Percentiles rank a stretch among this genome's conserved stretches.
phyloP scores from a whole-genome alignment of 306 rosid species.

The Gastrolobium bilobum region DNA sequence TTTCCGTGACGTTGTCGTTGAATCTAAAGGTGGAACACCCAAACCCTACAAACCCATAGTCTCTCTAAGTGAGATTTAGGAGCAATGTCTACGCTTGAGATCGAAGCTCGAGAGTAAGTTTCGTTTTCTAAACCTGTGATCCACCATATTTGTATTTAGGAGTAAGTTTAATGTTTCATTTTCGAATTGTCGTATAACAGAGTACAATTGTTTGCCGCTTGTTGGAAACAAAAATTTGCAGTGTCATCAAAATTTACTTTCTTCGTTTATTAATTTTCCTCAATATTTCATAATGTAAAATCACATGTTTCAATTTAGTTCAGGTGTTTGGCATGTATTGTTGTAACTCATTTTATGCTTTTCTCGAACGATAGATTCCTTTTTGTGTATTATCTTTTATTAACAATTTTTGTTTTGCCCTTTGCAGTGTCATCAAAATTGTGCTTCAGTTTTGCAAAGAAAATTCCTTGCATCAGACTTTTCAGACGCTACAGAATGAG shows the following conservation, averaged over 20 bases:
- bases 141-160: neutral
- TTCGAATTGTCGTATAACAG: neutral
- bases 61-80: neutral
- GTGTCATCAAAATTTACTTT: neutral
- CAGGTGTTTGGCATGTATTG: neutral
- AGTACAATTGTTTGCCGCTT: neutral
- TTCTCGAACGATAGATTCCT: neutral
- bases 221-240: neutral
- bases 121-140: neutral
- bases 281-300: neutral
- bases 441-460: constrained; percentile 99
- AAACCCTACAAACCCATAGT: no score
- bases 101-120: constrained; percentile 97
- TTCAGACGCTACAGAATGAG: constrained; percentile 93
- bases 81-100: constrained; percentile 91
- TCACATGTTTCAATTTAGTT: neutral
- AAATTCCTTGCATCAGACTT: constrained; percentile 89
- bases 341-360: neutral
- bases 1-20: no score
- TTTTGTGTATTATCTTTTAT: neutral
- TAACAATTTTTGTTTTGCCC: constrained; percentile 9
- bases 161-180: neutral
- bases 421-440: constrained; percentile 89
- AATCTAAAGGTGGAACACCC: no score
- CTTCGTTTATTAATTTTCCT: neutral